These are phyloP conservation scores for Lyophyllum atratum DNA, from an alignment of 768 basidiomycete species.

Conservation along the genomic window DNA sequence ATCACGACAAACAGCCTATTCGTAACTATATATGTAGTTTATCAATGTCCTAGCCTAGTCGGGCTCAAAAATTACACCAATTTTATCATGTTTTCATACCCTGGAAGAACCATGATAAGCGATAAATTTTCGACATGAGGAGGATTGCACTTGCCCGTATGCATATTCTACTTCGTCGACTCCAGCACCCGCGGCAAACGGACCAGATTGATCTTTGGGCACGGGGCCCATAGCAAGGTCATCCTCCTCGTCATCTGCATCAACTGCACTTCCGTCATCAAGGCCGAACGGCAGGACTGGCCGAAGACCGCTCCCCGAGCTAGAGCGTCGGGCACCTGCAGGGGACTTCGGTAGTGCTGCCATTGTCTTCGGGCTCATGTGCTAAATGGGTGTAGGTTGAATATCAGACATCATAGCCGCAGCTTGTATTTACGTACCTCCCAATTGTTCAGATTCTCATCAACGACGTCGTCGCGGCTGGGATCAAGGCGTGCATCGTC, in stretches of 20 bases:
- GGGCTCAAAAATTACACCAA: too few species aligned
- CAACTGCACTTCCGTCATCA: slow-evolving; percentile 75
- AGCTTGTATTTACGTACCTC: slow-evolving; percentile 59
- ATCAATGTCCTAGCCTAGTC: not conserved
- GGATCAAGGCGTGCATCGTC: slow-evolving; percentile 72
- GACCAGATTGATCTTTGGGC: slow-evolving; percentile 70
- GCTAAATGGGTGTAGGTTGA: slow-evolving; percentile 46
- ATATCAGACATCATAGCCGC: slow-evolving; percentile 1
- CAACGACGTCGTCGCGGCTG: slow-evolving; percentile 59
- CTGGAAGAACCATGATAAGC: not conserved
- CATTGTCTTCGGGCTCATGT: slow-evolving; percentile 96
- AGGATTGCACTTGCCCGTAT: slow-evolving; percentile 65
- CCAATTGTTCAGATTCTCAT: slow-evolving; percentile 94
- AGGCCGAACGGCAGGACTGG: slow-evolving; percentile 77
- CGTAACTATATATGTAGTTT: too few species aligned
- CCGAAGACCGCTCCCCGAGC: slow-evolving; percentile 81
- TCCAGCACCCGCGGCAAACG: slow-evolving; percentile 78
- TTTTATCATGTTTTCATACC: too few species aligned
- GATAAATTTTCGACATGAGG: slow-evolving; percentile 1
- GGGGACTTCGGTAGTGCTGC: slow-evolving; percentile 92
- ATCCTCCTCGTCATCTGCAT: slow-evolving; percentile 72
- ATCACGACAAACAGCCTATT: too few species aligned
- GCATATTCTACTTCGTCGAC: slow-evolving; percentile 92
- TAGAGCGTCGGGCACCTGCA: slow-evolving; percentile 77
- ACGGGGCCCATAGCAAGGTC: slow-evolving; percentile 74